phyloP scores from a whole-genome alignment of 345 rosid genomes.

The Syzygium aqueum region DNA sequence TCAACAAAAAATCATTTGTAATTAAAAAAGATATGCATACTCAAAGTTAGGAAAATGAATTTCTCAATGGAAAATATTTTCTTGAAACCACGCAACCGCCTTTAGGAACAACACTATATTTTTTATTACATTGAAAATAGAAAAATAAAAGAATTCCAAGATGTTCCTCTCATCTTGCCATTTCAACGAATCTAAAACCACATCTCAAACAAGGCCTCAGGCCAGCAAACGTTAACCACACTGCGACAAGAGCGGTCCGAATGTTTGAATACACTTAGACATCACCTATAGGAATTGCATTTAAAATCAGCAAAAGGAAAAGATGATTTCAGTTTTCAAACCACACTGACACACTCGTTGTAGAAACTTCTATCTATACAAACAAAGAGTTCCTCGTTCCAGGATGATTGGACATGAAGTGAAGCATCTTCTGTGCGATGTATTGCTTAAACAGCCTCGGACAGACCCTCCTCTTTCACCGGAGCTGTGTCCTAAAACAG shows the following conservation, averaged over 20 bases:
- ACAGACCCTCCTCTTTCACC: background rate
- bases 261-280: background rate
- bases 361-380: background rate
- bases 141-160: background rate
- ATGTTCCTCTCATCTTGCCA: background rate
- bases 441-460: background rate
- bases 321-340: background rate
- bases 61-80: background rate
- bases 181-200: background rate
- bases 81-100: background rate
- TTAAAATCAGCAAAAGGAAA: background rate
- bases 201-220: background rate
- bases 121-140: background rate
- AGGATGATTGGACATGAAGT: background rate
- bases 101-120: background rate
- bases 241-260: background rate
- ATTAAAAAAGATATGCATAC: background rate
- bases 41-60: background rate
- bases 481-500: background rate
- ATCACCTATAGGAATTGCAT: background rate
- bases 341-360: background rate
- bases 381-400: background rate
- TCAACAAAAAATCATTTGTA: fast-evolving
- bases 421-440: background rate
- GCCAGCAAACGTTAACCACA: background rate